Evolutionary conservation across 148 eudicot species (phyloP).

Genomic region (Agrostemma githago): DNA sequence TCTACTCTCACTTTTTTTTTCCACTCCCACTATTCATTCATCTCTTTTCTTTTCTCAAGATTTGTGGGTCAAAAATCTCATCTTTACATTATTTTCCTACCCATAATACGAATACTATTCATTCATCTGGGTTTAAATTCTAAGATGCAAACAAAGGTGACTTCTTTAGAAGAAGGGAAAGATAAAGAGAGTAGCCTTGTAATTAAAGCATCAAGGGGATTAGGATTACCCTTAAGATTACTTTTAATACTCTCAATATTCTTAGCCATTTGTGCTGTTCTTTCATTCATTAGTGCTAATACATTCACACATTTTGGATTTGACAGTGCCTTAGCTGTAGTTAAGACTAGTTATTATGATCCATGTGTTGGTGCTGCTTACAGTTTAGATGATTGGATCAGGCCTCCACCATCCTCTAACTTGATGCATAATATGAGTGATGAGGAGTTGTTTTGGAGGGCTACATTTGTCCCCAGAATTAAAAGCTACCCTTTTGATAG

Average conservation of each 20-base stretch:
- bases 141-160: constrained; percentile 39
- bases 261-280: constrained; percentile 44
- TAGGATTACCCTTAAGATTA: constrained; percentile 55
- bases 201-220: constrained; percentile 49
- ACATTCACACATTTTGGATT: constrained; percentile 50
- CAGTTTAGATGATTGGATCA: constrained; percentile 51
- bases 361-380: constrained; percentile 42
- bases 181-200: constrained; percentile 51
- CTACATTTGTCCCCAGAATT: constrained; percentile 55
- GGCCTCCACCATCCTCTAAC: constrained; percentile 61
- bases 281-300: constrained; percentile 55
- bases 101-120: too few species aligned
- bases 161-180: constrained; percentile 69
- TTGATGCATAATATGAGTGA: constrained; percentile 82
- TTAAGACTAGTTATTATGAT: constrained; percentile 36
- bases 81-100: not conserved
- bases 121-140: not conserved
- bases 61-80: not conserved
- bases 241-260: constrained; percentile 49
- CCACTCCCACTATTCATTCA: not conserved
- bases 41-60: too few species aligned
- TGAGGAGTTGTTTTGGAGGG: constrained; percentile 75
- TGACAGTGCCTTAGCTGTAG: constrained; percentile 32
- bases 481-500: constrained; percentile 58
- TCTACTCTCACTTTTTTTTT: not conserved